phyloP scores from a whole-genome alignment of 148 eudicot species.

The Fagopyrum homotropicum region DNA sequence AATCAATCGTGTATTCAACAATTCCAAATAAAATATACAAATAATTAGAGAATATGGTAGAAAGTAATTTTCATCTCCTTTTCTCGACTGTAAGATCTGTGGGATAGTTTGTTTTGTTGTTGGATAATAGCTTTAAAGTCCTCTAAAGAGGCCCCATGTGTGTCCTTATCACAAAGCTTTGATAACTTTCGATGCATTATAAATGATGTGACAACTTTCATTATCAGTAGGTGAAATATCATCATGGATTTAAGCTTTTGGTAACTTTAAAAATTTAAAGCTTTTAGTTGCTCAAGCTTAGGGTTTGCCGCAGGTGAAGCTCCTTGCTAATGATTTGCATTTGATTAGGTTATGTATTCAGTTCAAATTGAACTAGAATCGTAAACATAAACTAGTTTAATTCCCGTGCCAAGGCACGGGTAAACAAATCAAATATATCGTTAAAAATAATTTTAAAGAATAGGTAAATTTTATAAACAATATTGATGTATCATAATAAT shows the following conservation, averaged over 20 bases:
- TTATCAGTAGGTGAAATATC: constrained; percentile 1
- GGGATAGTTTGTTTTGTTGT: background rate
- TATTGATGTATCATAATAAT: too few relatives aligned
- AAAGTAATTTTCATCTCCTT: background rate
- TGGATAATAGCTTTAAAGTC: background rate
- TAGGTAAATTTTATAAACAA: too few relatives aligned
- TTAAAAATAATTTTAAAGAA: too few relatives aligned
- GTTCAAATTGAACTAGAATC: background rate
- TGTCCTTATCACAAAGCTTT: background rate
- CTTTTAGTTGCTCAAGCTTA: background rate
- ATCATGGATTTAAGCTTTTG: background rate
- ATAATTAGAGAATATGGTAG: background rate
- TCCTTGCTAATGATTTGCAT: background rate
- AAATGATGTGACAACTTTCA: constrained; percentile 2
- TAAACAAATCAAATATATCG: too few relatives aligned
- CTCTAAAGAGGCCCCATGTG: background rate
- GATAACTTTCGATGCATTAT: background rate
- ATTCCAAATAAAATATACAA: too few relatives aligned
- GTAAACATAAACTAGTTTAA: background rate
- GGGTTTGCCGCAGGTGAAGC: background rate
- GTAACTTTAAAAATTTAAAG: background rate
- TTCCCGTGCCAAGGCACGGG: too few relatives aligned
- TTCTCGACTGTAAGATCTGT: background rate
- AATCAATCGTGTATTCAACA: too few relatives aligned
- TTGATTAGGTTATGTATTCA: background rate